Percentiles rank a stretch among this genome's conserved stretches.
Conservation (phyloP, 371 early-diverging fungal genomes). For the Rhizomucor miehei region DNA sequence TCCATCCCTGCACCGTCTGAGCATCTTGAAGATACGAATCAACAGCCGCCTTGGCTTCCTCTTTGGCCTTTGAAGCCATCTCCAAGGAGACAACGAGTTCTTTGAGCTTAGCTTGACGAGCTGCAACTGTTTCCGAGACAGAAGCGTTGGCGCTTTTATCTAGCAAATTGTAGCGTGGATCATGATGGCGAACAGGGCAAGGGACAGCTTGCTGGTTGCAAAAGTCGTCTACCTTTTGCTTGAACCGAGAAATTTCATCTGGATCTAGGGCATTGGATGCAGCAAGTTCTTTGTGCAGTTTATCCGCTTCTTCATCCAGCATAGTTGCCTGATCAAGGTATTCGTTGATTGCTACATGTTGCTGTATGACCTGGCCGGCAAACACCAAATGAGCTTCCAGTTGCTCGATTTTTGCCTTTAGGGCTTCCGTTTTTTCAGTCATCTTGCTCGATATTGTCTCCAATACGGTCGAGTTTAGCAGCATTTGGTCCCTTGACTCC, state of each 20-base stretch:
- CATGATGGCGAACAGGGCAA: conserved; percentile 23
- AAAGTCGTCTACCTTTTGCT: neutral
- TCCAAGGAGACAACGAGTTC: conserved; percentile 24
- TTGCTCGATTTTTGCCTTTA: neutral
- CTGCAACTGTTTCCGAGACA: conserved; percentile 5
- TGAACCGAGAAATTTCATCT: conserved; percentile 1
- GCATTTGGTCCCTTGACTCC: too few species aligned
- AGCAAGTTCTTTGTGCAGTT: neutral
- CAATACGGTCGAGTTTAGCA: too few species aligned
- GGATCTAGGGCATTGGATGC: conserved; percentile 5
- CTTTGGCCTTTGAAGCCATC: conserved; percentile 25
- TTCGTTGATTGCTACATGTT: neutral
- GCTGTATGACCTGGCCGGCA: conserved; percentile 12
- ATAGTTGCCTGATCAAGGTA: conserved; percentile 6
- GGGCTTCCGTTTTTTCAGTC: neutral
- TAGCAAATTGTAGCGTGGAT: conserved; percentile 6
- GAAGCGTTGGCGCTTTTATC: neutral
- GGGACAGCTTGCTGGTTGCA: conserved; percentile 1
- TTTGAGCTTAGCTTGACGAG: conserved; percentile 24
- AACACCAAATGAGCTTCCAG: conserved; percentile 6
- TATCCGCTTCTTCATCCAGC: conserved; percentile 8
- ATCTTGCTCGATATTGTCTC: neutral
- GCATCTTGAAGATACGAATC: conserved; percentile 34
- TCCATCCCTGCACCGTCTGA: conserved; percentile 29
- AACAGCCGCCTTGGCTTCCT: conserved; percentile 29